phyloP scores from a whole-genome alignment of 352 stramenopile genomes.

The Elongisporangium senticosum region DNA sequence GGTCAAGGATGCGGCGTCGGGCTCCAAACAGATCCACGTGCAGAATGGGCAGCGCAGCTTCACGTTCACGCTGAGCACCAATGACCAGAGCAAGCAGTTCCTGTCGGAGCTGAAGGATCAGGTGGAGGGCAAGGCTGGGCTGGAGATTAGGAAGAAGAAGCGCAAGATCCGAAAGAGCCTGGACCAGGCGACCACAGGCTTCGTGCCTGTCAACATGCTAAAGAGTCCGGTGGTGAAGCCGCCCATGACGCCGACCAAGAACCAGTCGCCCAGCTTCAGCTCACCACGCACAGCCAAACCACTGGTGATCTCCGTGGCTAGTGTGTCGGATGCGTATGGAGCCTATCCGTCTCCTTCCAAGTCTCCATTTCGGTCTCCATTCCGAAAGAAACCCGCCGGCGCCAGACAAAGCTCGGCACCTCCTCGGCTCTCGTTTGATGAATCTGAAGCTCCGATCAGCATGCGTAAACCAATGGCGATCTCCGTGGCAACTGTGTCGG shows the following conservation, averaged over 20 bases:
- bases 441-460: slow-evolving; percentile 5
- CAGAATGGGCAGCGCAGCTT: slow-evolving; percentile 63
- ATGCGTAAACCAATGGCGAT: slow-evolving; percentile 27
- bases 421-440: slow-evolving; percentile 7
- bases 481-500: slow-evolving; percentile 33
- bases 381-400: slow-evolving; percentile 62
- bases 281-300: slow-evolving; percentile 43
- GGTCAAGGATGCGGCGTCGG: slow-evolving; percentile 29
- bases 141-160: slow-evolving; percentile 65
- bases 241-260: slow-evolving; percentile 32
- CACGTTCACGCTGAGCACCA: slow-evolving; percentile 44
- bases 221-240: slow-evolving; percentile 40
- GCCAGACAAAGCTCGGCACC: slow-evolving; percentile 10
- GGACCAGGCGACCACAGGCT: slow-evolving; percentile 43
- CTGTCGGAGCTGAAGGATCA: slow-evolving; percentile 61
- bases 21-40: slow-evolving; percentile 39
- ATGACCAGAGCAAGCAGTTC: slow-evolving; percentile 43
- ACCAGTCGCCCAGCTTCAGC: slow-evolving; percentile 31
- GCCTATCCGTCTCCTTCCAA: slow-evolving; percentile 46
- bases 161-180: slow-evolving; percentile 76
- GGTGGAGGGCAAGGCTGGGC: slow-evolving; percentile 41
- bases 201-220: slow-evolving; percentile 64
- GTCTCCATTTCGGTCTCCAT: slow-evolving; percentile 71
- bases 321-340: slow-evolving; percentile 31
- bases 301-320: slow-evolving; percentile 32